A percentile compares a stretch with the other conserved stretches of the same genome.
phyloP scores from a whole-genome alignment of 176 grass and related monocot genomes.

The Zea mays region DNA sequence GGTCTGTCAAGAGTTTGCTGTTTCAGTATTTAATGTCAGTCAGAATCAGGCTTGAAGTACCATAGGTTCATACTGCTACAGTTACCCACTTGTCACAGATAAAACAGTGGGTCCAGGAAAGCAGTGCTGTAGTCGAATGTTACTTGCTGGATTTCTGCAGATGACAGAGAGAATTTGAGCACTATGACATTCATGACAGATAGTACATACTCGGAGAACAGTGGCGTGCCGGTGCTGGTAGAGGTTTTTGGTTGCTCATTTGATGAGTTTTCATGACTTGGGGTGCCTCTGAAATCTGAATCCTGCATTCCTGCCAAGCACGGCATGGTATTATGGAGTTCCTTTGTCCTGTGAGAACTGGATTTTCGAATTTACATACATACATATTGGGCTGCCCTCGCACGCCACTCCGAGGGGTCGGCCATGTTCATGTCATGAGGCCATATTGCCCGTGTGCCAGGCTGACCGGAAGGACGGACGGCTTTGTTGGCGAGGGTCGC shows the following conservation, averaged over 20 bases:
- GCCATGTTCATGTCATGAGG: background rate
- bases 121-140: too few species aligned
- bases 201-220: background rate
- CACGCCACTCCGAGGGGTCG: too few species aligned
- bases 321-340: too few species aligned
- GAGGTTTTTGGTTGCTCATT: too few species aligned
- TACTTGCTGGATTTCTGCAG: too few species aligned
- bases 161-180: too few species aligned
- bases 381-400: too few species aligned
- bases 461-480: constrained; percentile 4
- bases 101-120: background rate
- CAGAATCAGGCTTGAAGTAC: constrained; percentile 1
- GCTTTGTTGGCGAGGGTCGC: background rate
- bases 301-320: too few species aligned
- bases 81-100: background rate
- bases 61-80: background rate
- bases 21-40: background rate
- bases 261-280: too few species aligned
- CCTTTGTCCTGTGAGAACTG: too few species aligned
- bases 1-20: background rate
- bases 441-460: background rate
- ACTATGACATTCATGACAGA: too few species aligned
- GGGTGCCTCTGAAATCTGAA: too few species aligned
- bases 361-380: background rate
- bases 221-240: background rate